Evolutionary conservation across 305 asterid genomes (phyloP).

Genomic region (Solanum hybrid): DNA sequence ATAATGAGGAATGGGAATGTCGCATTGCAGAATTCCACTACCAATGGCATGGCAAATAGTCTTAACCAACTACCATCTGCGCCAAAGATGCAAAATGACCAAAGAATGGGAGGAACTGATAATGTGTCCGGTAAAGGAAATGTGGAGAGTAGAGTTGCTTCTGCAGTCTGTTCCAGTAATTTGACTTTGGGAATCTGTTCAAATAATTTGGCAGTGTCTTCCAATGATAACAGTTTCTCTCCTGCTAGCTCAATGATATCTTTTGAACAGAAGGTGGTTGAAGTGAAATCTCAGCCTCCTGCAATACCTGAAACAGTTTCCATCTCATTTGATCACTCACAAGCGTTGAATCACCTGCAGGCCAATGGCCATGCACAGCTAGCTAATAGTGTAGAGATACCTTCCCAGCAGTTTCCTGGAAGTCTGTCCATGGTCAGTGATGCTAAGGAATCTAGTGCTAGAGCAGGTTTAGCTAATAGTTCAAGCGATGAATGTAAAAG

Average conservation of each 20-base stretch:
- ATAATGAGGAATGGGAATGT: conserved; percentile 36
- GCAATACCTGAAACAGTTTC: conserved; percentile 13
- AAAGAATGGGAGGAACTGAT: conserved; percentile 30
- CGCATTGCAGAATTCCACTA: conserved; percentile 25
- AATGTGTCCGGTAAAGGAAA: conserved; percentile 19
- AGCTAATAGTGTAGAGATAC: conserved; percentile 22
- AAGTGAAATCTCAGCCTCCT: conserved; percentile 22
- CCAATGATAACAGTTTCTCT: conserved; percentile 25
- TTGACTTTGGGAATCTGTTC: conserved; percentile 7
- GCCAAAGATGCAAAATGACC: conserved; percentile 23
- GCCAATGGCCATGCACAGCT: conserved; percentile 8
- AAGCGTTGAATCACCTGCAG: conserved; percentile 12
- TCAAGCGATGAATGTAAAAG: conserved; percentile 16
- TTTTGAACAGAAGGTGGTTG: conserved; percentile 27
- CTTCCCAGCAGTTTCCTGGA: conserved; percentile 28
- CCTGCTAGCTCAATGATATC: conserved; percentile 21
- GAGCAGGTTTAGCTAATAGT: conserved; percentile 24
- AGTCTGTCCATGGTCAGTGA: conserved; percentile 15
- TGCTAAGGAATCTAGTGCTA: conserved; percentile 29
- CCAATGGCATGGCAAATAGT: conserved; percentile 20
- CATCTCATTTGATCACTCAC: conserved; percentile 26
- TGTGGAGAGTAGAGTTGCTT: conserved; percentile 31
- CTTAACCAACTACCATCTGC: conserved; percentile 27
- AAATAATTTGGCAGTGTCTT: conserved; percentile 22
- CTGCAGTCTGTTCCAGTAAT: conserved; percentile 8